Evolutionary conservation across 441 rosid genomes (phyloP), one percentile per base, ranked within the genome.

Genomic region (Capsella rubella): DNA sequence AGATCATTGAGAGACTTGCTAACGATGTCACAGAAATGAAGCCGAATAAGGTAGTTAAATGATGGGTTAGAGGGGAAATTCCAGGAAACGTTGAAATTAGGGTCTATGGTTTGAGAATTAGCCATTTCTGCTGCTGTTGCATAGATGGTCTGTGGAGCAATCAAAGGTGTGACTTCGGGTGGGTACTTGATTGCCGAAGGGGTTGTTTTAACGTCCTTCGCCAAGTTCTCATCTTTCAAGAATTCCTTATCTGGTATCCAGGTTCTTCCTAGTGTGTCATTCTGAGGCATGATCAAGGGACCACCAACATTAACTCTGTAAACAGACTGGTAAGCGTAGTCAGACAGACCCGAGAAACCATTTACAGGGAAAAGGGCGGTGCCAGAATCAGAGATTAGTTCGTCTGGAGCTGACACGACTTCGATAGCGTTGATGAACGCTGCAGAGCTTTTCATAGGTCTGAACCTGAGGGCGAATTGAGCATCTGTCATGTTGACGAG

Each of bases 381-480:
- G 16, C 85, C 99, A 27, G 80, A 58, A 60, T 90, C 90, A 13
- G 85, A 15, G 46, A 88, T 78, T 75, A 84, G 50, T 58, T 40
- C 68, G 21, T 85, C 93, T 0, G 93, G 97, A 3, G 90, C 97
- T 2, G 96, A 91, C 59, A 95, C 91, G 34, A 95, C 81, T 87
- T 95, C 99, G 25, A 92, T 78, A 28, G 93, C 96, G 35, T 92
- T 88, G 72, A 95, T 76, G 51, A 92, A 91, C 37, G 99, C 97
- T 9, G 83, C 83, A 0, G 99, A 95, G 59, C 80, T 63, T 83
- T 81, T 83, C 87, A 79, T 67, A 0, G 95, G 99, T 4, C 57
- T 25, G 64, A 92, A 89, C 47, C 76, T 83, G 69, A 89, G 61
- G 11, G 83, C 71, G n/a, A 92, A 78, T 8, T 75, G 72, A 4